phyloP scores from a whole-genome alignment of 2,329 filamentous ascomycete genomes.

The Colletotrichum costaricense region DNA sequence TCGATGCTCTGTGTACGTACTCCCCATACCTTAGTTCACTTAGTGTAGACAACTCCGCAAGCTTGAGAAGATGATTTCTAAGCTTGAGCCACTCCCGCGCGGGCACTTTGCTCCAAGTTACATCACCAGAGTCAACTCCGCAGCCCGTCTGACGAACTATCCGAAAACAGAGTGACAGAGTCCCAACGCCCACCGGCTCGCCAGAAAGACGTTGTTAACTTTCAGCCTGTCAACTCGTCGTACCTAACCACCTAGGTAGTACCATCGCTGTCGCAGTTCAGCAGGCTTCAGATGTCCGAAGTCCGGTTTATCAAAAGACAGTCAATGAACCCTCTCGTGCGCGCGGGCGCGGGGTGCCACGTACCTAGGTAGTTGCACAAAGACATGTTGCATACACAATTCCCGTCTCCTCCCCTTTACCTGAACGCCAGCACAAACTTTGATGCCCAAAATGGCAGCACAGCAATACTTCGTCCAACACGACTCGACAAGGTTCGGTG shows the following conservation, averaged over 20 bases:
- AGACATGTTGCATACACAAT: background rate
- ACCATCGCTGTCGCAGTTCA: background rate
- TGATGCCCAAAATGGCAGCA: background rate
- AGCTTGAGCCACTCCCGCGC: conserved; percentile 30
- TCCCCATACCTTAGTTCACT: background rate
- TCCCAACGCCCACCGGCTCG: background rate
- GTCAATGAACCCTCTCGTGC: background rate
- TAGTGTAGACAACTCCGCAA: background rate
- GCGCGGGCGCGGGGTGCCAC: background rate
- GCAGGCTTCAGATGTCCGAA: background rate
- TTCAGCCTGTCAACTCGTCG: background rate
- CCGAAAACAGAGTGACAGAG: background rate
- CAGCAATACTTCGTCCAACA: background rate
- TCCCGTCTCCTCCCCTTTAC: background rate
- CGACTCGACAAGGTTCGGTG: conserved; percentile 27
- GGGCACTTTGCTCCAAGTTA: conserved; percentile 8
- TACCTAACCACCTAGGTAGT: no score
- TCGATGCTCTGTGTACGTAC: no score
- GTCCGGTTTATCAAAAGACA: background rate
- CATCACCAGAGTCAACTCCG: background rate
- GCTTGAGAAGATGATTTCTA: conserved; percentile 17
- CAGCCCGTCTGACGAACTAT: background rate
- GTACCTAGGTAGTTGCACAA: background rate
- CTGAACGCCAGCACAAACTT: background rate
- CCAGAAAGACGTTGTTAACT: background rate